Percentiles rank a stretch among this genome's conserved stretches.
Conservation (phyloP, 345 rosid genomes). For the Kernera saxatilis region DNA sequence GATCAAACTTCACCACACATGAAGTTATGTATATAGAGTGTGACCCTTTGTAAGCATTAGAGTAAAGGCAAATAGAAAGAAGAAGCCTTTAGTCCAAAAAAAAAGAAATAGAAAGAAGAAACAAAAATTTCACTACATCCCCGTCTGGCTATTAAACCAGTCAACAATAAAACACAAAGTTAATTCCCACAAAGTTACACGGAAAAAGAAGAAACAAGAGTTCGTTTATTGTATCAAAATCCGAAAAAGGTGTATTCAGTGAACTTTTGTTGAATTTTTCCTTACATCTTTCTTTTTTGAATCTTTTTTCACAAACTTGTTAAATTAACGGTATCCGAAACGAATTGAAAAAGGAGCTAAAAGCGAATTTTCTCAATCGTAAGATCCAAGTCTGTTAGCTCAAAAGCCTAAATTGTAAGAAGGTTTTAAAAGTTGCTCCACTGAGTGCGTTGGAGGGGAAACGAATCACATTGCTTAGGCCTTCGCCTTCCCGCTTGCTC, state of each 20-base stretch:
- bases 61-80: no score
- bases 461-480: slow-evolving; percentile 33
- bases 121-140: no score
- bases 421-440: neutral
- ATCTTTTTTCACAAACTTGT: neutral
- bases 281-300: neutral
- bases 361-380: neutral
- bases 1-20: no score
- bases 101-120: no score
- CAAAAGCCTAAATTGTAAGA: neutral
- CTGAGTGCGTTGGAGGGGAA: neutral
- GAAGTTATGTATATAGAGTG: no score
- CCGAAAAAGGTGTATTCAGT: neutral
- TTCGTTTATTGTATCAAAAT: no score
- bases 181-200: no score
- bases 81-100: no score
- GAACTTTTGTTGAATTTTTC: neutral
- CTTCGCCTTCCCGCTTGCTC: slow-evolving; percentile 61
- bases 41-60: no score
- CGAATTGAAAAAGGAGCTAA: neutral
- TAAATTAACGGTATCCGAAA: neutral
- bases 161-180: no score
- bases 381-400: slow-evolving; percentile 2
- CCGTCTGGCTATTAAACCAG: no score
- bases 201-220: no score